A percentile compares a stretch with the other conserved stretches of the same genome.
Conservation (phyloP, 768 basidiomycete species). For the Hortiboletus campestris region DNA sequence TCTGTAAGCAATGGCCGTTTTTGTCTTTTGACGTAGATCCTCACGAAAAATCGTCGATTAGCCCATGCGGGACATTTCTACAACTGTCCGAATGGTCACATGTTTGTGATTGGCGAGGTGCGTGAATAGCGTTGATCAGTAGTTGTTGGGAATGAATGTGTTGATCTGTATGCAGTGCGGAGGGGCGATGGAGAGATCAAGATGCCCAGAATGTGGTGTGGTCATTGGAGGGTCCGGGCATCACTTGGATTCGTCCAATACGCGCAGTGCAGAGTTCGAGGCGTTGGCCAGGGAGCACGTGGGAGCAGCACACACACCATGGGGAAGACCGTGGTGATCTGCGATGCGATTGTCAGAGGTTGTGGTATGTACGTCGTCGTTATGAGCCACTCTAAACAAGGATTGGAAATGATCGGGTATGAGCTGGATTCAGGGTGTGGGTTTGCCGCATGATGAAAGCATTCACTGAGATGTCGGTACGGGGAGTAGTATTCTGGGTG, state of each 20-base stretch:
- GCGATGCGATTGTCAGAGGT: background rate
- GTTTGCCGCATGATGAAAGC: no score
- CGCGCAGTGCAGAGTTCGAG: conserved; percentile 45
- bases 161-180: no score
- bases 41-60: conserved; percentile 9
- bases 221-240: conserved; percentile 53
- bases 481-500: no score
- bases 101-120: conserved; percentile 59
- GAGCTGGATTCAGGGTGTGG: no score
- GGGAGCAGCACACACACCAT: no score
- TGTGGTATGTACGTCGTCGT: background rate
- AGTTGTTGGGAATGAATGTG: no score
- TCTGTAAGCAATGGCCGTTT: conserved; percentile 34
- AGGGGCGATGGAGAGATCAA: background rate
- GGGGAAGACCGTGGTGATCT: conserved; percentile 20
- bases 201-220: conserved; percentile 58
- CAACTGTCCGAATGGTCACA: conserved; percentile 58
- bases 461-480: no score
- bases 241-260: conserved; percentile 41
- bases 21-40: background rate
- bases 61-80: conserved; percentile 47
- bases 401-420: no score
- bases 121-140: background rate
- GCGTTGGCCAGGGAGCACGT: conserved; percentile 37
- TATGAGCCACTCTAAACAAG: background rate